Evolutionary conservation across 371 early-diverging fungal genomes (phyloP).

Genomic region (Mortierella polycephala): DNA sequence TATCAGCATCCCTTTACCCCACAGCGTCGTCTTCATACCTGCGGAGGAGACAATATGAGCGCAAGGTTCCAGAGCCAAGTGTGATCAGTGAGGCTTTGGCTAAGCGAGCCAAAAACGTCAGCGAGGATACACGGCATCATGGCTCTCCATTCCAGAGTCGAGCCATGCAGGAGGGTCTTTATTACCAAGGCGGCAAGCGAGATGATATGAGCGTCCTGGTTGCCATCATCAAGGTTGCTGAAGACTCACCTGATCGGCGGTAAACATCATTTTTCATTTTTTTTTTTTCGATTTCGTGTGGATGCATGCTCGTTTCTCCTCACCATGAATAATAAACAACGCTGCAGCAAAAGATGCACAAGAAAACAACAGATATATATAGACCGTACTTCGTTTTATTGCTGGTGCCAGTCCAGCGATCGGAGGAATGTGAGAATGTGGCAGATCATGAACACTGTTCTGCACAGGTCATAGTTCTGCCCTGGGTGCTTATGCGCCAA

Average conservation of each 20-base stretch:
- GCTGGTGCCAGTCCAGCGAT: slow-evolving; percentile 40
- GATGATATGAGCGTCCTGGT: slow-evolving; percentile 89
- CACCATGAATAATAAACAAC: no score
- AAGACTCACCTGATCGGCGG: slow-evolving; percentile 57
- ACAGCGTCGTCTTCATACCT: slow-evolving; percentile 26
- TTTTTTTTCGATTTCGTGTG: slow-evolving; percentile 1
- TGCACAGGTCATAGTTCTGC: slow-evolving; percentile 7
- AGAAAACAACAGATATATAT: no score
- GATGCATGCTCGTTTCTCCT: no score
- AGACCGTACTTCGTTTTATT: not conserved
- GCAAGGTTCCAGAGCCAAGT: slow-evolving; percentile 71
- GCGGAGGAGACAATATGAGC: slow-evolving; percentile 4
- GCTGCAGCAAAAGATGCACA: no score
- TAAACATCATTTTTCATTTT: slow-evolving; percentile 7
- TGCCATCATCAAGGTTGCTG: slow-evolving; percentile 73
- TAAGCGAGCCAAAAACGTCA: slow-evolving; percentile 76
- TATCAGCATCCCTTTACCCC: slow-evolving; percentile 29
- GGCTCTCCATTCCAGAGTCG: slow-evolving; percentile 89
- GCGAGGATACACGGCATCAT: slow-evolving; percentile 79
- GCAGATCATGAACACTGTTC: slow-evolving; percentile 10
- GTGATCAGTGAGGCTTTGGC: slow-evolving; percentile 83
- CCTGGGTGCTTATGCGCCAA: not conserved
- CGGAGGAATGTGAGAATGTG: slow-evolving; percentile 12
- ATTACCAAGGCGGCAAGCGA: slow-evolving; percentile 80
- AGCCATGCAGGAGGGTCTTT: slow-evolving; percentile 80